Conservation (phyloP, 1,284 basidiomycete genomes). For the Ganoderma multipileum region DNA sequence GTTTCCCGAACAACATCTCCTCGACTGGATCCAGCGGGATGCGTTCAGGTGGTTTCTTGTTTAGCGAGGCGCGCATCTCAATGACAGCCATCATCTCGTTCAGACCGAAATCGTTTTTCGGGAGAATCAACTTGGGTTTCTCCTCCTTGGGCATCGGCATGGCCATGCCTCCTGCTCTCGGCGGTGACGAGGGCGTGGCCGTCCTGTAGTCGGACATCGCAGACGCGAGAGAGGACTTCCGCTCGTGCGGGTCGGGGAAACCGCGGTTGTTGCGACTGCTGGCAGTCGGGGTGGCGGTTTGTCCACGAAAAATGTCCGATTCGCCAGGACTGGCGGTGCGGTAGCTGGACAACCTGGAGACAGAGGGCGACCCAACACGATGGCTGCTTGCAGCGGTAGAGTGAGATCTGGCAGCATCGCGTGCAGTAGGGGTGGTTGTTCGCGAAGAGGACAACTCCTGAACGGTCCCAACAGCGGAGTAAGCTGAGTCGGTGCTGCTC, state of each 20-base stretch:
- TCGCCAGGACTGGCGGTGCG: constrained; percentile 40
- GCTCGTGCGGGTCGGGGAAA: constrained; percentile 41
- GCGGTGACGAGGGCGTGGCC: constrained; percentile 41
- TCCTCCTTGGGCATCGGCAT: constrained; percentile 14
- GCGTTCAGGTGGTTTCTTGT: constrained; percentile 42
- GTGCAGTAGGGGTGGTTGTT: constrained; percentile 38
- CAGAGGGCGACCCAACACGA: constrained; percentile 37
- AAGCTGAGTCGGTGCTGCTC: constrained; percentile 60
- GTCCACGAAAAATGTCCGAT: constrained; percentile 32
- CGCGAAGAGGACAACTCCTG: constrained; percentile 31
- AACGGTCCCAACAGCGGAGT: constrained; percentile 56
- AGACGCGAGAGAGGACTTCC: constrained; percentile 69
- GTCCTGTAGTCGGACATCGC: constrained; percentile 72
- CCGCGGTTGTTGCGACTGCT: constrained; percentile 23
- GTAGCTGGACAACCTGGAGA: constrained; percentile 38
- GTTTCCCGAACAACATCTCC: constrained; percentile 73
- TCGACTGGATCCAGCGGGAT: constrained; percentile 67
- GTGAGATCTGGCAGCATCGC: constrained; percentile 27
- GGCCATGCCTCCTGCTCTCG: constrained; percentile 38
- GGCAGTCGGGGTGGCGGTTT: constrained; percentile 35
- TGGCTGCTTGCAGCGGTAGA: constrained; percentile 34
- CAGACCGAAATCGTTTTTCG: constrained; percentile 85
- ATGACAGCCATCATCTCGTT: constrained; percentile 86
- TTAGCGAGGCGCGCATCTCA: constrained; percentile 62
- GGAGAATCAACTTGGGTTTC: constrained; percentile 52